These are phyloP conservation scores for Pseudopithomyces maydicus DNA, from an alignment of 2,329 filamentous ascomycete species.

Conservation along the genomic window DNA sequence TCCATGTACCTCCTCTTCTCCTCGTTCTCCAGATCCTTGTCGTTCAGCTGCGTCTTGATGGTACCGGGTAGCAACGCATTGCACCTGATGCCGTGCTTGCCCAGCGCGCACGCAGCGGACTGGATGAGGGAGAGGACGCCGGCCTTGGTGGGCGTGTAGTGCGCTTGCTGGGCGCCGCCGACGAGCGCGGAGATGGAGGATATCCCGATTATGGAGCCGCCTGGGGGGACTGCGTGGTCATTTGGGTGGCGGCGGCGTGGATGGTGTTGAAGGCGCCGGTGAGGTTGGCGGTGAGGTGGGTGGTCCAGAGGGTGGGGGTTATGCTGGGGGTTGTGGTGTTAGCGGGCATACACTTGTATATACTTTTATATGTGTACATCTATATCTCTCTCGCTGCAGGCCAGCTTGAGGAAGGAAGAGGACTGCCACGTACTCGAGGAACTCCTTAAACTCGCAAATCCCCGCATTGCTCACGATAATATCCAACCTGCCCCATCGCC, in stretches of 20 bases:
- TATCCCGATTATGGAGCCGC: slow-evolving; percentile 80
- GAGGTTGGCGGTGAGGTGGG: slow-evolving; percentile 80
- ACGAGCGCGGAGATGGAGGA: slow-evolving; percentile 76
- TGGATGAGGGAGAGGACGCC: slow-evolving; percentile 83
- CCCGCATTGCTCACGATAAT: slow-evolving; percentile 89
- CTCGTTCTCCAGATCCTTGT: slow-evolving; percentile 76
- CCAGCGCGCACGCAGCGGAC: slow-evolving; percentile 78
- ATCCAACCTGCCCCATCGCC: slow-evolving; percentile 59
- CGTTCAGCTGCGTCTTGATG: slow-evolving; percentile 82
- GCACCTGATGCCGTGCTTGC: slow-evolving; percentile 76
- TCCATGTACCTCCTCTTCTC: slow-evolving; percentile 80
- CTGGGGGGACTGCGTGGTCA: slow-evolving; percentile 68
- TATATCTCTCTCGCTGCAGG: no score
- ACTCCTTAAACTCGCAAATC: slow-evolving; percentile 86
- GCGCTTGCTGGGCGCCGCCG: slow-evolving; percentile 77
- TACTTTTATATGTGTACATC: no score
- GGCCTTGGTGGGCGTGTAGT: slow-evolving; percentile 87
- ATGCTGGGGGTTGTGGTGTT: slow-evolving; percentile 63
- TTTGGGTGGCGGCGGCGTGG: slow-evolving; percentile 83
- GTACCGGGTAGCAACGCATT: slow-evolving; percentile 86
- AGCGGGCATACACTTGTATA: no score
- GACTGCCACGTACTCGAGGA: slow-evolving; percentile 64
- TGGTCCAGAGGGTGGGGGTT: slow-evolving; percentile 69
- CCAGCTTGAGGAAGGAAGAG: background rate
- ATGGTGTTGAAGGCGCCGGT: slow-evolving; percentile 87